A percentile compares a stretch with the other conserved stretches of the same genome.
These are phyloP conservation scores for Ogataea paraovalis DNA, from an alignment of 805 yeast species.

Conservation along the genomic window DNA sequence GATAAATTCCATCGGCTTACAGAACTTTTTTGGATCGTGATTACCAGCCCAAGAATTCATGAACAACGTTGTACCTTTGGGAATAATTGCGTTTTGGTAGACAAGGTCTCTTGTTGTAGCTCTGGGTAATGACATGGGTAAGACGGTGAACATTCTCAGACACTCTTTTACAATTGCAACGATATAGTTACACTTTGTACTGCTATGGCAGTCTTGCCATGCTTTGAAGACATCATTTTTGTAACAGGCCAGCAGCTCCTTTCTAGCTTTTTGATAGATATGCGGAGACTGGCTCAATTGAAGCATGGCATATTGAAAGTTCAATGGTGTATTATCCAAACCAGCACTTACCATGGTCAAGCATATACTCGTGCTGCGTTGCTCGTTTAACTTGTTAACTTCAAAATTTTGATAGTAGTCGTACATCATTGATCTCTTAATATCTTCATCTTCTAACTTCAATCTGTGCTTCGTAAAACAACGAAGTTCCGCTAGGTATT, in stretches of 20 bases:
- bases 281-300: conserved; percentile 44
- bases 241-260: conserved; percentile 35
- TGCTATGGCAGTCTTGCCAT: conserved; percentile 21
- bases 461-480: conserved; percentile 25
- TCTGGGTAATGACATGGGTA: conserved; percentile 67
- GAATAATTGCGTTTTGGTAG: conserved; percentile 41
- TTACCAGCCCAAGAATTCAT: conserved; percentile 73
- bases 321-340: conserved; percentile 65
- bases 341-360: conserved; percentile 80
- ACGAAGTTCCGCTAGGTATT: conserved; percentile 41
- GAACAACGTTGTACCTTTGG: conserved; percentile 49
- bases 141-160: conserved; percentile 56
- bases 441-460: conserved; percentile 3
- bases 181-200: conserved; percentile 43
- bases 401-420: conserved; percentile 19
- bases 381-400: conserved; percentile 21
- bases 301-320: conserved; percentile 56
- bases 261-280: conserved; percentile 42
- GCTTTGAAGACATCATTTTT: conserved; percentile 22
- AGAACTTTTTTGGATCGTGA: conserved; percentile 48
- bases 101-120: conserved; percentile 48
- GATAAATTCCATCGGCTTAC: conserved; percentile 41
- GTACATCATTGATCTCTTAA: conserved; percentile 24
- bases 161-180: conserved; percentile 61
- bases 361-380: conserved; percentile 57